Conservation (phyloP, 805 yeast species). For the Zygotorulaspora chibaensis region DNA sequence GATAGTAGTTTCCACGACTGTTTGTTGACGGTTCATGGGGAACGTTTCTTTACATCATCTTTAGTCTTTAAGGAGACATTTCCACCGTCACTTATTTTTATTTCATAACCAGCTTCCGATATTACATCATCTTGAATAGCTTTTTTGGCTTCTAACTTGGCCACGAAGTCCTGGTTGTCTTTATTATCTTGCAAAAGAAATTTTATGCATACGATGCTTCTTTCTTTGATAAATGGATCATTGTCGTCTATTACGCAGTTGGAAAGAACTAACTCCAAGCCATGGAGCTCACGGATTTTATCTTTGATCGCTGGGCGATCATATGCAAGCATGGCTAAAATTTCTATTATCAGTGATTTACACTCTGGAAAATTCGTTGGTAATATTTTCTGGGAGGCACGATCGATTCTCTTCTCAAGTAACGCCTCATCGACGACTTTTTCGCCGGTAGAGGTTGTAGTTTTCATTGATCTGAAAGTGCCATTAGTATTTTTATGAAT, state of each 20-base stretch:
- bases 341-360: constrained; percentile 63
- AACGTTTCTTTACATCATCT: neutral
- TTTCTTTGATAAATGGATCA: constrained; percentile 84
- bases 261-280: constrained; percentile 66
- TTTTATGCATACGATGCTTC: constrained; percentile 74
- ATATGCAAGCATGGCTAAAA: constrained; percentile 54
- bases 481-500: constrained; percentile 26
- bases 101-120: constrained; percentile 73
- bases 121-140: constrained; percentile 55
- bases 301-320: constrained; percentile 61
- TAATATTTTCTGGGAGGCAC: constrained; percentile 17
- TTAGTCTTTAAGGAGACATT: constrained; percentile 49
- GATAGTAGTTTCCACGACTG: neutral
- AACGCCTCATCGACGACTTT: constrained; percentile 32
- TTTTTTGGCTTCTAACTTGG: constrained; percentile 68
- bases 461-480: constrained; percentile 20
- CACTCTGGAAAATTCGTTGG: constrained; percentile 54
- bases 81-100: constrained; percentile 62
- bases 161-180: constrained; percentile 72
- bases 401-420: constrained; percentile 25
- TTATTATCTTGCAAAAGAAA: constrained; percentile 60
- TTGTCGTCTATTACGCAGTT: constrained; percentile 82
- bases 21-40: neutral
- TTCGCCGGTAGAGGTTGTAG: constrained; percentile 22
- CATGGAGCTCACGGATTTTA: constrained; percentile 56